Conservation (phyloP, 345 rosid genomes). For the Raphanus raphanistrum region DNA sequence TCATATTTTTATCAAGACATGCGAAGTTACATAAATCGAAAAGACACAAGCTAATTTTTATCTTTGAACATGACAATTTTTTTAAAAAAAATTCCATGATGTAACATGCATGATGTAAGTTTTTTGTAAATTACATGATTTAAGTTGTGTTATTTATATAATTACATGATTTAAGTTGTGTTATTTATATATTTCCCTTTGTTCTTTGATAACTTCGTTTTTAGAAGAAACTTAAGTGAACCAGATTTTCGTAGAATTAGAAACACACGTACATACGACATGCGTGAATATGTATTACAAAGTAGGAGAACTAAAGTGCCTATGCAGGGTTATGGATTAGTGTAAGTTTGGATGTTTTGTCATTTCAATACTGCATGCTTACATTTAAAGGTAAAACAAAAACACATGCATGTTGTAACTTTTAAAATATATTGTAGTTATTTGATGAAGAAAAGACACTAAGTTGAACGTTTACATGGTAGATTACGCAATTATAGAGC, state of each 20-base stretch:
- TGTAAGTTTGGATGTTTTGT: not conserved
- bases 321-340: not conserved
- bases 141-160: too few relatives aligned
- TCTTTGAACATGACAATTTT: not conserved
- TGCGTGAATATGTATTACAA: not conserved
- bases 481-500: conserved; percentile 20
- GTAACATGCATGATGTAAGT: not conserved
- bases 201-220: not conserved
- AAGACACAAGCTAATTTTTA: not conserved
- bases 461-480: conserved; percentile 6
- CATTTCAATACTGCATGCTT: conserved; percentile 8
- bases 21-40: not conserved
- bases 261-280: not conserved
- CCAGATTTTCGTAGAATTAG: not conserved
- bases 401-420: conserved; percentile 5
- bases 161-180: not conserved
- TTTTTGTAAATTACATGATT: not conserved
- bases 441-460: not conserved
- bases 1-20: not conserved
- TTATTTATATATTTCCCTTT: not conserved
- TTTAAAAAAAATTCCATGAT: too few relatives aligned
- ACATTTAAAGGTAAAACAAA: not conserved
- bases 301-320: not conserved
- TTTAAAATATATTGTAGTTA: not conserved
- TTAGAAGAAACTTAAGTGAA: not conserved